A percentile compares a stretch with the other conserved stretches of the same genome.
Evolutionary conservation across 1,139 yeast genomes (phyloP).

Genomic region (Geotrichum cucujoidarum): DNA sequence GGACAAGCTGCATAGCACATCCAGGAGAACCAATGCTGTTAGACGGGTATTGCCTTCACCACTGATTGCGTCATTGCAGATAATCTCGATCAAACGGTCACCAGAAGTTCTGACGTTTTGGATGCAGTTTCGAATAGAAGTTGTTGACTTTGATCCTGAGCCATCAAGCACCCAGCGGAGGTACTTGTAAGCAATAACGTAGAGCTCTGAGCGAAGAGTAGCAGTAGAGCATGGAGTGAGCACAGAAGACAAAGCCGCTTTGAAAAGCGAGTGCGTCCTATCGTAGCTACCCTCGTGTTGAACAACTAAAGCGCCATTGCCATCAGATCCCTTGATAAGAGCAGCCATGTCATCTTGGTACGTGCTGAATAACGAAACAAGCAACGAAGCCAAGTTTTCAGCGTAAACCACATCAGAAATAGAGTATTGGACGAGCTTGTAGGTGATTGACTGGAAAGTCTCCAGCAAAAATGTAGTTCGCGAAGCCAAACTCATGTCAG

Average conservation of each 20-base stretch:
- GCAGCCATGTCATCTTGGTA: constrained; percentile 46
- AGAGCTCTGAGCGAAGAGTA: constrained; percentile 68
- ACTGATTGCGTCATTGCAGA: constrained; percentile 72
- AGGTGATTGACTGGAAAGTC: constrained; percentile 68
- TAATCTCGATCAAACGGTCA: constrained; percentile 54
- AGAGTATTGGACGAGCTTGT: constrained; percentile 69
- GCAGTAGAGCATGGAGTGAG: constrained; percentile 64
- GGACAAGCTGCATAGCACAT: constrained; percentile 60
- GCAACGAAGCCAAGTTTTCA: constrained; percentile 69
- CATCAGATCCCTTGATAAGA: constrained; percentile 32
- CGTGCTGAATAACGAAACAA: constrained; percentile 64
- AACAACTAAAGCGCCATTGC: constrained; percentile 1
- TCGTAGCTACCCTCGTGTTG: constrained; percentile 33
- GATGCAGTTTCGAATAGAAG: constrained; percentile 23
- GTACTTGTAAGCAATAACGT: constrained; percentile 65
- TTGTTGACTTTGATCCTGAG: not conserved
- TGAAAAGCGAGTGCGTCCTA: constrained; percentile 63
- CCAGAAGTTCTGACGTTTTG: constrained; percentile 55
- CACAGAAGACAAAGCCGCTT: constrained; percentile 69
- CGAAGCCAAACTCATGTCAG: constrained; percentile 40
- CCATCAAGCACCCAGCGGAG: constrained; percentile 31
- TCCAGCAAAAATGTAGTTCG: constrained; percentile 65
- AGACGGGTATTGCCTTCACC: constrained; percentile 76
- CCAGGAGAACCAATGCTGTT: constrained; percentile 70
- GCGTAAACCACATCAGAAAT: constrained; percentile 63